Conservation (phyloP, 2,329 filamentous ascomycete genomes). For the Fusarium nygamai region DNA sequence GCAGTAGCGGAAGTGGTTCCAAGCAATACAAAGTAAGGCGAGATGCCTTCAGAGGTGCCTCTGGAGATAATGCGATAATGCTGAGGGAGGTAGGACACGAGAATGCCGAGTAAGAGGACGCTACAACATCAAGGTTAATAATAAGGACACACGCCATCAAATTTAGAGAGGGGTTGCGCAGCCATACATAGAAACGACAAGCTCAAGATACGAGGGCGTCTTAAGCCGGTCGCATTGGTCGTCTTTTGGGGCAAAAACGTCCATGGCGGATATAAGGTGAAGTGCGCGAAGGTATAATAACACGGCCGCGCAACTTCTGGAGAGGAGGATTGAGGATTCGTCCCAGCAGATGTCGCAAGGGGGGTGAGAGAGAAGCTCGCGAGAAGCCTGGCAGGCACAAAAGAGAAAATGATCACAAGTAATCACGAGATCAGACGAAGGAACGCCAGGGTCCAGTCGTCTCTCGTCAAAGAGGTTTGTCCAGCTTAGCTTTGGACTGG, state of each 20-base stretch:
- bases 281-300: not conserved
- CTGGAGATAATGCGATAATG: conserved; percentile 90
- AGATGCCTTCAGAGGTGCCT: conserved; percentile 91
- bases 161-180: not conserved
- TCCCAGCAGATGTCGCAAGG: conserved; percentile 5
- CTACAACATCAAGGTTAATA: conserved; percentile 47
- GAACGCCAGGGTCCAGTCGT: conserved; percentile 26
- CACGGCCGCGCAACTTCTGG: conserved; percentile 6
- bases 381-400: conserved; percentile 1
- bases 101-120: conserved; percentile 85
- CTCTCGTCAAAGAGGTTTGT: conserved; percentile 25
- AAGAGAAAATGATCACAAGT: conserved; percentile 20
- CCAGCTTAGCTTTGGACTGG: conserved; percentile 13
- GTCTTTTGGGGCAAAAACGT: conserved; percentile 38
- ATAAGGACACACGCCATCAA: not conserved
- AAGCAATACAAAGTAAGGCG: conserved; percentile 94
- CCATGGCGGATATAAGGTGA: conserved; percentile 34
- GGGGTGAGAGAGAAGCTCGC: not conserved
- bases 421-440: conserved; percentile 38
- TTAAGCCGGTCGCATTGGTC: conserved; percentile 61
- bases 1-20: conserved; percentile 90
- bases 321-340: conserved; percentile 6
- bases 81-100: conserved; percentile 94
- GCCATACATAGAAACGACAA: conserved; percentile 65
- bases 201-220: conserved; percentile 63